Percentiles rank a stretch among this genome's conserved stretches.
phyloP scores from a whole-genome alignment of 805 yeast species.

The Myxozyma sirexii region DNA sequence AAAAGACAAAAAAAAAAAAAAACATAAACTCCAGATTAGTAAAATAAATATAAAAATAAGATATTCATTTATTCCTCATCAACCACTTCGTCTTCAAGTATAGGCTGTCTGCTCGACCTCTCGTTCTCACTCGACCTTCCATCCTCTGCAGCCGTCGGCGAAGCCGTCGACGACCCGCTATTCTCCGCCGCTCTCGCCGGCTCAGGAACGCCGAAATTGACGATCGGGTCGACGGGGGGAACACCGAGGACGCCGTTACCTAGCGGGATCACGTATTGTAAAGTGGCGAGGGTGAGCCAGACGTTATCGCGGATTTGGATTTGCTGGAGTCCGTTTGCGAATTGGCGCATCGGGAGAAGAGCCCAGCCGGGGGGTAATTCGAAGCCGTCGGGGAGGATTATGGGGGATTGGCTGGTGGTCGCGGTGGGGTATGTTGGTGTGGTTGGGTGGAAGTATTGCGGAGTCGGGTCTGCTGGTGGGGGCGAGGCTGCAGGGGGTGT shows the following conservation, averaged over 20 bases:
- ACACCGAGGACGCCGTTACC: slow-evolving; percentile 23
- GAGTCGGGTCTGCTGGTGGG: neutral
- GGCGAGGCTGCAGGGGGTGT: neutral
- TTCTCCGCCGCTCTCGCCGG: too few species aligned
- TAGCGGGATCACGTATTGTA: slow-evolving; percentile 30
- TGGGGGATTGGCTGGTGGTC: slow-evolving; percentile 4
- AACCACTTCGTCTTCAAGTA: neutral
- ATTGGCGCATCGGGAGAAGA: slow-evolving; percentile 37
- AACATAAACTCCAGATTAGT: neutral
- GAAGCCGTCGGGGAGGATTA: slow-evolving; percentile 27
- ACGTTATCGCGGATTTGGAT: slow-evolving; percentile 32
- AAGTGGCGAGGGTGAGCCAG: slow-evolving; percentile 30
- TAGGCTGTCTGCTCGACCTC: slow-evolving; percentile 1
- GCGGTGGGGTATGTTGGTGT: neutral
- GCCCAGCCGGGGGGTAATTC: slow-evolving; percentile 35
- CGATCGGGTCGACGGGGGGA: slow-evolving; percentile 23
- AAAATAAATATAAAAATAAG: neutral
- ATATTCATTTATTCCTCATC: neutral
- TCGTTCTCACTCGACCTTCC: neutral
- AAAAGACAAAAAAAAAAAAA: neutral
- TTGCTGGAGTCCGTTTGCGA: slow-evolving; percentile 29
- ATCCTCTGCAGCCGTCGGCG: neutral
- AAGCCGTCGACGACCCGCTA: neutral
- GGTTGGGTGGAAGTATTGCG: slow-evolving; percentile 6
- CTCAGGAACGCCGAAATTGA: slow-evolving; percentile 11